Base-by-base conservation (phyloP, 2,329 filamentous ascomycete species). In the Plectosphaerella sp. region DNA sequence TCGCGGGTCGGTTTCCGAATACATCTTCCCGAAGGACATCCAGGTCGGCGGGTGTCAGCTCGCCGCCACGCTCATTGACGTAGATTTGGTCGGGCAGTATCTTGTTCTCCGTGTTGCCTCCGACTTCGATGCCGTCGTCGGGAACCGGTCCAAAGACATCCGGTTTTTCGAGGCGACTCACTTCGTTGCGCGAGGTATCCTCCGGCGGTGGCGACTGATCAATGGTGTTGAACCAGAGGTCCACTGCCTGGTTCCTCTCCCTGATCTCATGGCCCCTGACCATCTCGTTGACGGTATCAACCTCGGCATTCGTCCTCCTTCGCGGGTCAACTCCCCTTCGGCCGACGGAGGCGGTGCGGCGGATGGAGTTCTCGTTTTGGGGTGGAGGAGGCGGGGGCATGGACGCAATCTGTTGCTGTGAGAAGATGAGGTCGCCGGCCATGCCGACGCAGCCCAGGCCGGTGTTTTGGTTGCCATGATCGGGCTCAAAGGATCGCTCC, bases 191-290 rank as follows among this genome's bases (percentile, higher is more conserved):
- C 16, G 41, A 18, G 7, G 41, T 18, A 4, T 43, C 41, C 12
- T 49, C 42, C 24, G 22, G 47, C 51, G 50, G 57, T 46, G 37
- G 52, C 50, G 49, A 50, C 36, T 47, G 51, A 10, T 58, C 39
- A 12, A 67, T 47, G 54, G 70, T 64, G 12, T 65, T 54, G 7
- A 43, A 43, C 41, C 41, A 43, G 67, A 67, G 47, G 82, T 64
- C 81, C 81, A 84, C 22, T 70, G 73, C 69, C 14, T 68, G 62
- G 46, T 81, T 83, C 48, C 72, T 73, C 56, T 79, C 72, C 10
- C 74, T 66, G 4, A 69, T 61, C 51, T 73, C 64, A 5, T 75
- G 72, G 28, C 65, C 61, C 16, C 67, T 62, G 1, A 69, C 71
- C 43, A 76, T 63, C 49, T 83, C 73, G 53, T 83, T 82, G 51